A percentile compares a stretch with the other conserved stretches of the same genome.
These are phyloP conservation scores for Aspergillus pseudonomiae DNA, from an alignment of 2,329 filamentous ascomycete species.

Conservation along the genomic window DNA sequence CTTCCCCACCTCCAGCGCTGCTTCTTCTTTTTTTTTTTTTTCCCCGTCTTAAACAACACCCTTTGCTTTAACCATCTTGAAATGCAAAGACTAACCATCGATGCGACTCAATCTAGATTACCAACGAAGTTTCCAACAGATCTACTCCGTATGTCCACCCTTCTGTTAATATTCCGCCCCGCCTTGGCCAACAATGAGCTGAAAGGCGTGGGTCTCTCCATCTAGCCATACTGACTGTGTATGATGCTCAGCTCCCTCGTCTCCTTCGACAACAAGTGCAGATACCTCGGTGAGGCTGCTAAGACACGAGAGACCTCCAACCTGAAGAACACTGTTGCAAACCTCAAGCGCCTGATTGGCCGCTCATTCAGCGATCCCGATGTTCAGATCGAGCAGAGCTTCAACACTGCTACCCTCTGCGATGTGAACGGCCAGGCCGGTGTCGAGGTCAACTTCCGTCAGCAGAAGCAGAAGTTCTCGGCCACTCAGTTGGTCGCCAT, in stretches of 20 bases:
- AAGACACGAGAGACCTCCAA: constrained; percentile 99
- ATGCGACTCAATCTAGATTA: constrained; percentile 64
- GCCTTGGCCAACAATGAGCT: neutral
- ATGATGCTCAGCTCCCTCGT: constrained; percentile 72
- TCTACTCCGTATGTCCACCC: constrained; percentile 81
- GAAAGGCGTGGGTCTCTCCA: constrained; percentile 1
- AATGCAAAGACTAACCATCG: constrained; percentile 19
- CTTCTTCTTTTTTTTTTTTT: neutral
- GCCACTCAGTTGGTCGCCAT: constrained; percentile 91
- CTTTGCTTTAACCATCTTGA: neutral
- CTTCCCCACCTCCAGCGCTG: constrained; percentile 21
- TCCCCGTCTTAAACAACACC: too few relatives aligned
- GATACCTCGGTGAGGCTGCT: constrained; percentile 91
- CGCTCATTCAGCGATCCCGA: constrained; percentile 87
- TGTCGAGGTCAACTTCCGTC: constrained; percentile 88
- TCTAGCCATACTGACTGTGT: constrained; percentile 20
- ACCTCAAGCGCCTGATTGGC: constrained; percentile 88
- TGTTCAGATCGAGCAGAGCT: constrained; percentile 89
- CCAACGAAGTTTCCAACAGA: constrained; percentile 99
- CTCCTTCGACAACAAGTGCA: constrained; percentile 89
- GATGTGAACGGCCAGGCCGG: constrained; percentile 94
- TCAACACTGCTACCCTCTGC: constrained; percentile 79
- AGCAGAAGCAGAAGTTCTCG: constrained; percentile 95
- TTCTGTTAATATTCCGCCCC: constrained; percentile 17
- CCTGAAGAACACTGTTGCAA: constrained; percentile 96